phyloP scores from a whole-genome alignment of 306 rosid species.

The Vicia faba region DNA sequence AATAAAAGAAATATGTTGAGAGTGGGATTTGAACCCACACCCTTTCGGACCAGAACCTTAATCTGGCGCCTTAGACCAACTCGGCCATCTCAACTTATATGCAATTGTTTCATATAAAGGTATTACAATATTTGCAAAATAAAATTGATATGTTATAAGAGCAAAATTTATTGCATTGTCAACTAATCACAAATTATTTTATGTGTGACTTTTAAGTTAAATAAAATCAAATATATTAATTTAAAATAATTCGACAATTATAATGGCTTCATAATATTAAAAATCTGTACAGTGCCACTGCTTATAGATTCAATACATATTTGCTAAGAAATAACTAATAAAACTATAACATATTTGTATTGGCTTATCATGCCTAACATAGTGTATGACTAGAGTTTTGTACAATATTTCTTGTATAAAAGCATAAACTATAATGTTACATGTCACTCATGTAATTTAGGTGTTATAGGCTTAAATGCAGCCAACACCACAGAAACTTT shows the following conservation, averaged over 20 bases:
- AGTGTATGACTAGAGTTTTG: background rate
- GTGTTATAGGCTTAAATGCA: conserved; percentile 69
- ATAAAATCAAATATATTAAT: background rate
- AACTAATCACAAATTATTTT: too few relatives aligned
- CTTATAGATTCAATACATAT: background rate
- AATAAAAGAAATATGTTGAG: too few relatives aligned
- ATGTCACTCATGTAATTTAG: conserved; percentile 50
- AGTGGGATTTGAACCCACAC: too few relatives aligned
- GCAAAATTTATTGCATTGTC: too few relatives aligned
- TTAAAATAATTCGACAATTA: background rate
- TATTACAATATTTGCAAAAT: too few relatives aligned
- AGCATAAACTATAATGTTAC: conserved; percentile 1
- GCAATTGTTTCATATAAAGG: too few relatives aligned
- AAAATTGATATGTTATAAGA: too few relatives aligned
- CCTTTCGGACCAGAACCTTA: too few relatives aligned
- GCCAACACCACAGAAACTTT: conserved; percentile 80
- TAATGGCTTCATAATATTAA: background rate
- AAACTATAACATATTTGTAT: conserved; percentile 13
- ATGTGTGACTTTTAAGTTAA: background rate
- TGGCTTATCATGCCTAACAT: background rate
- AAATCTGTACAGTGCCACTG: background rate
- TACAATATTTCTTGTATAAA: background rate
- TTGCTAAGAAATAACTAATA: background rate
- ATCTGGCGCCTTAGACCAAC: too few relatives aligned
- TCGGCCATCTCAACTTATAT: too few relatives aligned